Percentiles rank a stretch among this genome's conserved stretches.
Conservation (phyloP, 768 basidiomycete genomes). For the Pulveroboletus frians region DNA sequence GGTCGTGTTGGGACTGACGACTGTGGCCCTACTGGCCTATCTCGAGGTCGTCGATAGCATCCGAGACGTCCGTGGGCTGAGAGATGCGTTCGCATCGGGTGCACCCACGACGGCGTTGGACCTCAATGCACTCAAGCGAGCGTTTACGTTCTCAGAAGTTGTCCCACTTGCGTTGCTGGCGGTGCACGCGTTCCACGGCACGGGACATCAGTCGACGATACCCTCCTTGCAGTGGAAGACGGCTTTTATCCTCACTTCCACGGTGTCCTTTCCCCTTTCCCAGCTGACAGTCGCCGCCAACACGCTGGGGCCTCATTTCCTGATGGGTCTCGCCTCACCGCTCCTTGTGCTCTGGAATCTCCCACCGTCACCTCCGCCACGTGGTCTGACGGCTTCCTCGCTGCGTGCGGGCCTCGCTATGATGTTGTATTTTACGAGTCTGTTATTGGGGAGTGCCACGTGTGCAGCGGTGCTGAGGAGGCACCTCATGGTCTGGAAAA, state of each 20-base stretch:
- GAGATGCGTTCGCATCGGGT: slow-evolving; percentile 45
- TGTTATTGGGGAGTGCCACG: slow-evolving; percentile 65
- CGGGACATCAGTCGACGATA: slow-evolving; percentile 89
- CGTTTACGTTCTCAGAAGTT: slow-evolving; percentile 60
- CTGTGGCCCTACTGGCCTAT: slow-evolving; percentile 65
- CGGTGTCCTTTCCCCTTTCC: slow-evolving; percentile 66
- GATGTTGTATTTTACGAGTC: slow-evolving; percentile 61
- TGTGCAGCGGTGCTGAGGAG: slow-evolving; percentile 72
- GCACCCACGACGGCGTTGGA: slow-evolving; percentile 43
- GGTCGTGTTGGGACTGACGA: slow-evolving; percentile 58
- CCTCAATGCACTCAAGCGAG: slow-evolving; percentile 26
- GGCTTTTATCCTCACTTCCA: slow-evolving; percentile 76
- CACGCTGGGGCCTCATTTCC: slow-evolving; percentile 65
- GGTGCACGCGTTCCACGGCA: slow-evolving; percentile 73
- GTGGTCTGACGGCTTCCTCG: slow-evolving; percentile 32
- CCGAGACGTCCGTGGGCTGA: slow-evolving; percentile 59
- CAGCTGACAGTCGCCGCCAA: slow-evolving; percentile 73
- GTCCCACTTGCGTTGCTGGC: slow-evolving; percentile 73
- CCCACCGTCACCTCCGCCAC: slow-evolving; percentile 44
- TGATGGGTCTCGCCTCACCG: slow-evolving; percentile 63
- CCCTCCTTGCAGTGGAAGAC: slow-evolving; percentile 94
- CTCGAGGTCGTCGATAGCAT: slow-evolving; percentile 79
- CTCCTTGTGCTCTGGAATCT: slow-evolving; percentile 82
- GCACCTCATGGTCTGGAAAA: slow-evolving; percentile 98
- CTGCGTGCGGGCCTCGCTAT: slow-evolving; percentile 56